Base-by-base conservation (phyloP, 352 stramenopile genomes). In the Phytophthora tentaculata region DNA sequence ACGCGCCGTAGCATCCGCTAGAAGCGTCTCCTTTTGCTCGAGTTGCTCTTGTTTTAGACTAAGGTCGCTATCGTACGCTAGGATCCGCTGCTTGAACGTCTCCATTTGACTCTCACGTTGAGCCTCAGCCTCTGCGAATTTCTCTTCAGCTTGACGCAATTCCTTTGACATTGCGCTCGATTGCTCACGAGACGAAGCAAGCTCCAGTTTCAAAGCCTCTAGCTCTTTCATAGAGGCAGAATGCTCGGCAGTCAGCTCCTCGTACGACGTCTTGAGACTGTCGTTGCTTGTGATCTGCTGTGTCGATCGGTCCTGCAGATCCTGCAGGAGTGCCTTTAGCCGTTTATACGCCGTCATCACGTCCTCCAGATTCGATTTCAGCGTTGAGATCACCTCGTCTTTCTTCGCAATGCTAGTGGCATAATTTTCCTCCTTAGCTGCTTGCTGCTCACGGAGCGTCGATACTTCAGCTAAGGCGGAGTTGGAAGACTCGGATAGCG, bases 311-410 rank as follows among this genome's bases (percentile, higher is more conserved):
- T 87, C 76, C 58, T 89, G 76, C 26, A 89, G 20, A 13, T 85
- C 79, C 9, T 81, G 69, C 6, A 79, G 57, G 44, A 79, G 69
- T 10, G 76, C 67, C 50, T 89, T 89, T 13, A 89, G 45, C 0
- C 80, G 79, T 51, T 90, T 89, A 55, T 89, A 90, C 53, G 76
- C 77, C n/a, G 20, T 49, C 45, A 90, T 75, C 13, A 94, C 64
- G n/a, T 89, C 82, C 63, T 87, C 81, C 12, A 86, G 63, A 67
- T 88, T 88, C 1, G 75, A 65, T 47, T 89, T 86, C 23, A 92
- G 62, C 51, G 76, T 87, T 3, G 47, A 47, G 24, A 90, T 80
- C 43, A 87, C 64, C 8, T 88, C 80, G 23, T 91, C 78, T 19
- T 84, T 81, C 28, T 69, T 26, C 14, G 55, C 56, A 23, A 69